Evolutionary conservation across 768 basidiomycete genomes (phyloP).

Genomic region (Sporobolomyces roseus): DNA sequence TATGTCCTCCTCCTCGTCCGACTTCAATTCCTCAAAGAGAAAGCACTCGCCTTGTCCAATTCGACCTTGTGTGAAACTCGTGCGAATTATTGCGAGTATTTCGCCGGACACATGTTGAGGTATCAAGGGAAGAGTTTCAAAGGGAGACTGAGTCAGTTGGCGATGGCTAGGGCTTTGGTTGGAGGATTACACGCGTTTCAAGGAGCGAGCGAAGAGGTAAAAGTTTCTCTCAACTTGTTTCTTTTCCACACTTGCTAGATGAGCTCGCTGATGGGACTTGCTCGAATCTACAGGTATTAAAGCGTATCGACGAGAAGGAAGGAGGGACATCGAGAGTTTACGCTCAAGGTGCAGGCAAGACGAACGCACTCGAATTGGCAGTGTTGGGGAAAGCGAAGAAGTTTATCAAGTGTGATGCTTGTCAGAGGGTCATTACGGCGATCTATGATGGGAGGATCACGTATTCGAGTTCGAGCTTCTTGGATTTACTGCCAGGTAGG

Average conservation of each 20-base stretch:
- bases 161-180: slow-evolving; percentile 35
- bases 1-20: slow-evolving; percentile 41
- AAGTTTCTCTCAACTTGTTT: neutral
- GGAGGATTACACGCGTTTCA: slow-evolving; percentile 40
- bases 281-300: slow-evolving; percentile 13
- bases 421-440: slow-evolving; percentile 41
- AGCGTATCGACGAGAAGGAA: slow-evolving; percentile 45
- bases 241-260: neutral
- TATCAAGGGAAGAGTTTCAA: slow-evolving; percentile 12
- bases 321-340: slow-evolving; percentile 47
- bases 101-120: slow-evolving; percentile 31
- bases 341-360: slow-evolving; percentile 28
- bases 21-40: slow-evolving; percentile 38
- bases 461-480: slow-evolving; percentile 50
- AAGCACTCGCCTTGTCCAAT: slow-evolving; percentile 23
- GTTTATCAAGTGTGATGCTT: slow-evolving; percentile 48
- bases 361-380: slow-evolving; percentile 37
- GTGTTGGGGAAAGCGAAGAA: slow-evolving; percentile 31
- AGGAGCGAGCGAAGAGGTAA: slow-evolving; percentile 36
- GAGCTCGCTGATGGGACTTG: too few relatives aligned
- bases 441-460: slow-evolving; percentile 51
- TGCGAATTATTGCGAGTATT: slow-evolving; percentile 36
- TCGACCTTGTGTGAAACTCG: slow-evolving; percentile 36
- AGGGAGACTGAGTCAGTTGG: slow-evolving; percentile 25
- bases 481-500: slow-evolving; percentile 32